Evolutionary conservation across 495 filamentous ascomycete species (phyloP), one percentile per base, ranked within the genome.

Genomic region (Cladorrhinum samala): DNA sequence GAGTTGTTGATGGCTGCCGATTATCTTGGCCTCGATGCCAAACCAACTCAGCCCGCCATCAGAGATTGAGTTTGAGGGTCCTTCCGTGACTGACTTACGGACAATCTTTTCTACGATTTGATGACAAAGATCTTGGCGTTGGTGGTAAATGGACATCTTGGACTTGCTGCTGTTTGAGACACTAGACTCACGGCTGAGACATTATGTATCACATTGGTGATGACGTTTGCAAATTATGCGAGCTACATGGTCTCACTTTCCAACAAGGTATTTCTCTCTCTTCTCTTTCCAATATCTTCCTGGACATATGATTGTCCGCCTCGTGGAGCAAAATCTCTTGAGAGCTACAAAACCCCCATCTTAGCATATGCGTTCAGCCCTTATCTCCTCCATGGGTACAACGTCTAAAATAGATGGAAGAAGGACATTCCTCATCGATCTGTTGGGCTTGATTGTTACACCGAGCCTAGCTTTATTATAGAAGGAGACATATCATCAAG

Each of bases 1-100:
- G 91, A 96, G 71, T 67, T 98, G 54, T 70, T 98, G 56, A 86
- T 91, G 79, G 91, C 91, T 13, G 90, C 92, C 20, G 91, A 97
- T 71, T 98, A 83, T 72, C 73, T 77, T 66, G 71, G 77, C 53
- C 65, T 72, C 42, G 77, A 81, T 47, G 27, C 44, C n/a, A 53
- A 30, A 13, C 39, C 30, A 17, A 5, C n/a, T n/a, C n/a, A 33
- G 16, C 6, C 21, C 5, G 11, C 27, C 27, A 11, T 6, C 23
- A 48, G 55, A 19, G 39, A 52, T 9, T 0, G 4, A 13, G 13
- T 13, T 8, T 48, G 49, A 49, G 46, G 7, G 17, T 24, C 19
- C 4, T 33, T 18, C n/a, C n/a, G n/a, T n/a, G n/a, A n/a, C n/a
- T n/a, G n/a, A n/a, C n/a, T n/a, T n/a, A n/a, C n/a, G n/a, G n/a